A percentile compares a stretch with the other conserved stretches of the same genome.
These are phyloP conservation scores for Conringia planisiliqua DNA, from an alignment of 345 rosid species.

Conservation along the genomic window DNA sequence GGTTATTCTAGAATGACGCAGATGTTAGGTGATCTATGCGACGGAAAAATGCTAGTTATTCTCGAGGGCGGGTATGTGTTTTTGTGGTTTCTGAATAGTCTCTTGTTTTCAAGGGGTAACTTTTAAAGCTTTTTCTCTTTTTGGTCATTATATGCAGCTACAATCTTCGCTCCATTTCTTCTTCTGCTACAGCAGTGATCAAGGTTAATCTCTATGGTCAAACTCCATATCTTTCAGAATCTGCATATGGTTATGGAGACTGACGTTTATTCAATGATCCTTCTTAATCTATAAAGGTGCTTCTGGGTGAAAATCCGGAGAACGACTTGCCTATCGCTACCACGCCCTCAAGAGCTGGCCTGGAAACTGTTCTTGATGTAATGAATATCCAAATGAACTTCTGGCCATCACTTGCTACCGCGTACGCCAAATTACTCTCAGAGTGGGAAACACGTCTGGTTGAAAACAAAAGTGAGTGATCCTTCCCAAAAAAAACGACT, in stretches of 20 bases:
- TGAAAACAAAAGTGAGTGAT: slow-evolving; percentile 57
- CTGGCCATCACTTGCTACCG: slow-evolving; percentile 61
- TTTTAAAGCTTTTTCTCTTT: background rate
- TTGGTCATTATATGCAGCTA: slow-evolving; percentile 51
- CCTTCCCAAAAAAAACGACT: background rate
- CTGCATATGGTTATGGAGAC: background rate
- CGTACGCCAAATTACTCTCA: slow-evolving; percentile 48
- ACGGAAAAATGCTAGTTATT: slow-evolving; percentile 87
- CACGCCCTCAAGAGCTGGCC: slow-evolving; percentile 64
- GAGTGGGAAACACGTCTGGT: slow-evolving; percentile 43
- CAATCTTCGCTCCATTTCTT: slow-evolving; percentile 93
- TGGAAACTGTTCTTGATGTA: slow-evolving; percentile 74
- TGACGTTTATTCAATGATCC: background rate
- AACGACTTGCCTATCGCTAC: slow-evolving; percentile 33
- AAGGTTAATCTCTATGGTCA: slow-evolving; percentile 51
- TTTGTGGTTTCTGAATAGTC: slow-evolving; percentile 1
- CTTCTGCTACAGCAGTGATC: slow-evolving; percentile 90
- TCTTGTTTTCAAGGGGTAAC: background rate
- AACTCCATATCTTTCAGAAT: background rate
- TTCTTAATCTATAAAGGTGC: slow-evolving; percentile 44
- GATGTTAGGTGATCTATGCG: slow-evolving; percentile 58
- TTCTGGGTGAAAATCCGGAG: slow-evolving; percentile 64
- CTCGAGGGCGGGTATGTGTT: slow-evolving; percentile 92
- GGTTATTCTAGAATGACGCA: slow-evolving; percentile 88
- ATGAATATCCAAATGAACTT: slow-evolving; percentile 70